phyloP scores from a whole-genome alignment of 2,329 filamentous ascomycete species.

The Epichloe sylvatica region DNA sequence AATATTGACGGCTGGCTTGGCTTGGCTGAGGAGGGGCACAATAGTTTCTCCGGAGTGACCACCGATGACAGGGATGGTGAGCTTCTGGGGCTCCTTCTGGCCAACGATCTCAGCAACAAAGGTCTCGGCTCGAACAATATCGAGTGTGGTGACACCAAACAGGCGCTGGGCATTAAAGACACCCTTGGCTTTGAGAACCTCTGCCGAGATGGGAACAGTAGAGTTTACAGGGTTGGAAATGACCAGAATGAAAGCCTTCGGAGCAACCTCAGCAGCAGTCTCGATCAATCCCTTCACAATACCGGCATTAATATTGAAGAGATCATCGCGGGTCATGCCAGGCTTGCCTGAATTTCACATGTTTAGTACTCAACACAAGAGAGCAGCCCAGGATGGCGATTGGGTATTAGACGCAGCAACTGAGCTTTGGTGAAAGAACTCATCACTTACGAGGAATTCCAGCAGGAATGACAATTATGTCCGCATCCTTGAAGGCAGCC shows the following conservation, averaged over 20 bases:
- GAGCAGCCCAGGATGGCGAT: neutral
- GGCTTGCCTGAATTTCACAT: conserved; percentile 60
- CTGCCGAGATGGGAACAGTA: conserved; percentile 91
- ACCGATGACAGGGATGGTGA: conserved; percentile 82
- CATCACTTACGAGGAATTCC: conserved; percentile 75
- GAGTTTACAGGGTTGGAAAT: conserved; percentile 99
- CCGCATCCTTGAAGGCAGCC: conserved; percentile 77
- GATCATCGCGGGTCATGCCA: conserved; percentile 97
- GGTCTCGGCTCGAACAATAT: conserved; percentile 95
- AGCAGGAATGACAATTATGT: conserved; percentile 93
- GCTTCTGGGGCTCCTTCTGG: conserved; percentile 67
- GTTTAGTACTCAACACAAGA: neutral
- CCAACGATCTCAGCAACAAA: conserved; percentile 81
- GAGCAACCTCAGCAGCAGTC: conserved; percentile 72
- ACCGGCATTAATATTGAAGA: conserved; percentile 99
- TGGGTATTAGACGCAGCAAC: neutral
- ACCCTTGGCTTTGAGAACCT: conserved; percentile 84
- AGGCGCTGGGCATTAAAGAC: conserved; percentile 93
- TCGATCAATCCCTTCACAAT: conserved; percentile 92
- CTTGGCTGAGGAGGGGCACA: conserved; percentile 90
- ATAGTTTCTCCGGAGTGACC: conserved; percentile 98
- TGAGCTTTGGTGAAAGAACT: neutral
- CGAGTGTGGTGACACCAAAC: conserved; percentile 96
- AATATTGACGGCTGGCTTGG: conserved; percentile 64
- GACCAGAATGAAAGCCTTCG: conserved; percentile 88